A percentile compares a stretch with the other conserved stretches of the same genome.
These are phyloP conservation scores for Ophiostoma sp. DNA, from an alignment of 2,329 filamentous ascomycete species.

Conservation along the genomic window DNA sequence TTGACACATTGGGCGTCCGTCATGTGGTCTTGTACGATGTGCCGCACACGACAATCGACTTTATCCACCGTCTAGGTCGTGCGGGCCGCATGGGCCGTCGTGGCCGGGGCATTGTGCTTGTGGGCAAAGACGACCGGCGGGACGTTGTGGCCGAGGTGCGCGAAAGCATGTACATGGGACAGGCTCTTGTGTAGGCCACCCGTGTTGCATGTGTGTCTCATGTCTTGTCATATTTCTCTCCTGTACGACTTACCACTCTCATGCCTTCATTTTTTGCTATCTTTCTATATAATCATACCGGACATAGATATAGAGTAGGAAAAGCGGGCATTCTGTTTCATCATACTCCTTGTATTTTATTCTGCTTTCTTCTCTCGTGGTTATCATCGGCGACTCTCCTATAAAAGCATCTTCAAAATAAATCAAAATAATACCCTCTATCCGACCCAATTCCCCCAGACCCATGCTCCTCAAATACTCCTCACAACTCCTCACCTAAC, in stretches of 20 bases:
- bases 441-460: background rate
- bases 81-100: conserved; percentile 90
- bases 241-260: no score
- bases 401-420: background rate
- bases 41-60: conserved; percentile 96
- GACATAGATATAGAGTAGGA: background rate
- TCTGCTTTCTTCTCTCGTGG: background rate
- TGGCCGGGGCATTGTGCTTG: conserved; percentile 84
- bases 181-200: conserved; percentile 65
- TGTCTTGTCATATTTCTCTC: background rate
- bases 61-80: conserved; percentile 91
- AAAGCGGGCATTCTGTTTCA: background rate
- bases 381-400: background rate
- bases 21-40: conserved; percentile 96
- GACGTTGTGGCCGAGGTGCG: conserved; percentile 91
- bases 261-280: background rate
- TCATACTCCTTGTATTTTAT: background rate
- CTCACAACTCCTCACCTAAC: background rate
- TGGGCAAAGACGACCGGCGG: conserved; percentile 83
- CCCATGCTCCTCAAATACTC: background rate
- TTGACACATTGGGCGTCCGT: conserved; percentile 87
- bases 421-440: background rate
- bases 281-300: background rate
- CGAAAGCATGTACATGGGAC: conserved; percentile 81
- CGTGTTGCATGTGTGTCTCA: background rate